Evolutionary conservation across 768 basidiomycete species (phyloP).

Genomic region (Auricularia cornea): DNA sequence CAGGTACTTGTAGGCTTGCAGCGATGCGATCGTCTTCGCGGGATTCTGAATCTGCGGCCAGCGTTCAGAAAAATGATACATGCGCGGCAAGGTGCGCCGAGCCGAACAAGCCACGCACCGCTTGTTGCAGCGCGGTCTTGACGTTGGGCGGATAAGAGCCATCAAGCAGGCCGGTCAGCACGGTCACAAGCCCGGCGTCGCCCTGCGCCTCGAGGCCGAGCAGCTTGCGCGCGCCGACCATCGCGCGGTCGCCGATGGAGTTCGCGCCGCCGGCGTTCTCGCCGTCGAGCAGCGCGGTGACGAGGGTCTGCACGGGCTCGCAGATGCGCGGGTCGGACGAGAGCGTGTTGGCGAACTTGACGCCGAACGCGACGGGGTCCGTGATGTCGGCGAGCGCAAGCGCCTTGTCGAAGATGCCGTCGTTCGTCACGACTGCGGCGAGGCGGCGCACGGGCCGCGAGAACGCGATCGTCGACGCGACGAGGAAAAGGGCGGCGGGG

Average conservation of each 20-base stretch:
- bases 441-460: background rate
- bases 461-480: background rate
- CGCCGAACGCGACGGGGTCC: background rate
- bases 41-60: background rate
- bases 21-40: slow-evolving; percentile 1
- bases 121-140: background rate
- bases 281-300: background rate
- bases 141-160: slow-evolving; percentile 1
- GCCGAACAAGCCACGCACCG: background rate
- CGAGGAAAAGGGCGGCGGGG: background rate
- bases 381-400: background rate
- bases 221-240: slow-evolving; percentile 5
- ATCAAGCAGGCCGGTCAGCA: slow-evolving; percentile 4
- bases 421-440: background rate
- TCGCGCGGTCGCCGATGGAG: slow-evolving; percentile 4
- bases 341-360: slow-evolving; percentile 5
- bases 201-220: slow-evolving; percentile 2
- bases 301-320: slow-evolving; percentile 1
- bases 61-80: no score
- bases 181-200: slow-evolving; percentile 4
- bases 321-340: slow-evolving; percentile 4
- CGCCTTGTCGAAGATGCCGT: background rate
- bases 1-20: slow-evolving; percentile 5
- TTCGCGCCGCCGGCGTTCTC: slow-evolving; percentile 4
- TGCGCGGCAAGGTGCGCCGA: no score